A percentile compares a stretch with the other conserved stretches of the same genome.
These are phyloP conservation scores for Thermomyces lanuginosus DNA, from an alignment of 2,329 filamentous ascomycete species.

Conservation along the genomic window DNA sequence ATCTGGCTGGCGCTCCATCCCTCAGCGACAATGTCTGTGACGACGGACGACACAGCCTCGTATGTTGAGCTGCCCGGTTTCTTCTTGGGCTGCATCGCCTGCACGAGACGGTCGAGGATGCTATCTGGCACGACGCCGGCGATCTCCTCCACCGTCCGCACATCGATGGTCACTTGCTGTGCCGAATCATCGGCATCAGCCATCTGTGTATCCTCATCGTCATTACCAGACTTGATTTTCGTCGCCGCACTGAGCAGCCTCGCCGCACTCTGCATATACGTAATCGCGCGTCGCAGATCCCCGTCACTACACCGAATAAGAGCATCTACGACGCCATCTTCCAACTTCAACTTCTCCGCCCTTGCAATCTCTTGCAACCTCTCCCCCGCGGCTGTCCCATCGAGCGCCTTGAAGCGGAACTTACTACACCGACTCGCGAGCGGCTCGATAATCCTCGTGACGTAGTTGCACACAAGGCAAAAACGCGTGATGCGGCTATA, in stretches of 20 bases:
- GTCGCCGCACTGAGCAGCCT: slow-evolving; percentile 55
- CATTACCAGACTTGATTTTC: slow-evolving; percentile 19
- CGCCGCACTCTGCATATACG: slow-evolving; percentile 87
- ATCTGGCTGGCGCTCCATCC: slow-evolving; percentile 93
- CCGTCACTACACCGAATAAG: slow-evolving; percentile 81
- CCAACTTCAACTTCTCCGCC: slow-evolving; percentile 59
- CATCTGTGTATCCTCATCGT: slow-evolving; percentile 45
- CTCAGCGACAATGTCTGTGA: slow-evolving; percentile 85
- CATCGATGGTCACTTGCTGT: slow-evolving; percentile 40
- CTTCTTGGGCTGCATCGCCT: slow-evolving; percentile 58
- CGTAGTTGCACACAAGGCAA: slow-evolving; percentile 96
- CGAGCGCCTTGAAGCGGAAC: slow-evolving; percentile 92
- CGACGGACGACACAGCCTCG: slow-evolving; percentile 55
- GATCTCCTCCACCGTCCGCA: slow-evolving; percentile 79
- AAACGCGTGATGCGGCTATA: slow-evolving; percentile 94
- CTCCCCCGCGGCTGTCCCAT: slow-evolving; percentile 65
- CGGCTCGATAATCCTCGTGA: slow-evolving; percentile 94
- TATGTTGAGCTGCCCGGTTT: slow-evolving; percentile 53
- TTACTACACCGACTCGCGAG: slow-evolving; percentile 87
- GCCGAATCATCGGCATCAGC: slow-evolving; percentile 36
- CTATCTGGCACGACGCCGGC: slow-evolving; percentile 74
- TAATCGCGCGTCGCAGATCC: slow-evolving; percentile 90
- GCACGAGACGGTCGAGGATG: slow-evolving; percentile 54
- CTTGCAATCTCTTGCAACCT: slow-evolving; percentile 69
- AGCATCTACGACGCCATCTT: slow-evolving; percentile 64